phyloP scores from a whole-genome alignment of 768 basidiomycete genomes.

The Gymnopilus dilepis region DNA sequence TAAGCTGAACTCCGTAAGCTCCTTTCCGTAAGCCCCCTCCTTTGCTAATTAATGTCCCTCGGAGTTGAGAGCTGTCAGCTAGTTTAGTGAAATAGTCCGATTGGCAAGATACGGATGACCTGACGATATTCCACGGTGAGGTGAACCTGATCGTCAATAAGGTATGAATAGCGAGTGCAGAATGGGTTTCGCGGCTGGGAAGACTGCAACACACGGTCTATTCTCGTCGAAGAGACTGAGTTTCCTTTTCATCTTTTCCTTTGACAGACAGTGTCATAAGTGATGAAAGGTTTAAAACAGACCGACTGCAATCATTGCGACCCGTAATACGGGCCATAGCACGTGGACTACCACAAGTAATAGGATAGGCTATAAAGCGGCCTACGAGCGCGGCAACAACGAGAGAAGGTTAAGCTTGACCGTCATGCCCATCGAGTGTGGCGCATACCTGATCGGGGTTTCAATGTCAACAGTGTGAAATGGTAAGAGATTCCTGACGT shows the following conservation, averaged over 20 bases:
- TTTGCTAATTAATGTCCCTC: neutral
- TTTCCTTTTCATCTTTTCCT: neutral
- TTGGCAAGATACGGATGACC: neutral
- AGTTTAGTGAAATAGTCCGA: neutral
- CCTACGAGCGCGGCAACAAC: neutral
- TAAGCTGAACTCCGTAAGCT: neutral
- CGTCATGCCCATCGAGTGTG: constrained; percentile 2
- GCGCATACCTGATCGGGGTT: neutral
- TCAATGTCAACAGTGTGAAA: neutral
- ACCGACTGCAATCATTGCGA: neutral
- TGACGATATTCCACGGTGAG: neutral
- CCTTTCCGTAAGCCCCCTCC: neutral
- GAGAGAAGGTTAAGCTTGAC: neutral
- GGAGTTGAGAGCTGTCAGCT: constrained; percentile 1
- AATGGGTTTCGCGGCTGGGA: neutral
- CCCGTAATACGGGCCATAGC: neutral
- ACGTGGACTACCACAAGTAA: neutral
- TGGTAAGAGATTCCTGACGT: no score
- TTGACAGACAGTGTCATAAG: constrained; percentile 8
- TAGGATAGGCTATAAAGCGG: neutral
- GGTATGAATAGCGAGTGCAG: no score
- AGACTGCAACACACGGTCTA: neutral
- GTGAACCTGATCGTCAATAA: neutral
- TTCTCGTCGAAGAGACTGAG: neutral
- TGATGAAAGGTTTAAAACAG: neutral